Conservation (phyloP, 2,329 filamentous ascomycete genomes). For the Ceratocystis lukuohia region DNA sequence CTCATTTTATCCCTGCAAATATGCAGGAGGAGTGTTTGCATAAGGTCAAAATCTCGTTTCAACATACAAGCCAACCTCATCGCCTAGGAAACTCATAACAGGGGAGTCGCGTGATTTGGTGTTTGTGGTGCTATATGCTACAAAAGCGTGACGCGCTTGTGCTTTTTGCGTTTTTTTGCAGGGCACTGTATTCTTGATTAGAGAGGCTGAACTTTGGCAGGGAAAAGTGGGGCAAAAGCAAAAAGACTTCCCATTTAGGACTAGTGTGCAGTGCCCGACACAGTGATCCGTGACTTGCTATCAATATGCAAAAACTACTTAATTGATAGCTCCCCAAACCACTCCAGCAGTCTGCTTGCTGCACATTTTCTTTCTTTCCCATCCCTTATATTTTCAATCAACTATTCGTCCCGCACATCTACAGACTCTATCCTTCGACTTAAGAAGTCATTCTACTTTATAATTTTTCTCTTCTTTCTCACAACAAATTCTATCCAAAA, state of each 20-base stretch:
- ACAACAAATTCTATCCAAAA: conserved; percentile 48
- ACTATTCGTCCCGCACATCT: neutral
- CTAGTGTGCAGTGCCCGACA: conserved; percentile 18
- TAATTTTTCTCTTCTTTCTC: conserved; percentile 19
- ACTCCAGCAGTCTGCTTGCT: neutral
- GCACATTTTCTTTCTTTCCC: conserved; percentile 21
- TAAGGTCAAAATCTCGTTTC: neutral
- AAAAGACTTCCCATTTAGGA: conserved; percentile 22
- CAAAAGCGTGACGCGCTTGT: neutral
- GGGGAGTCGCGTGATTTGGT: neutral
- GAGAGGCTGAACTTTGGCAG: conserved; percentile 14
- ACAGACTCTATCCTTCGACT: neutral
- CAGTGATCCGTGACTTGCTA: conserved; percentile 39
- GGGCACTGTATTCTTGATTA: conserved; percentile 4
- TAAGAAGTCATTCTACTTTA: neutral
- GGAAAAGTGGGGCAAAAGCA: conserved; percentile 20
- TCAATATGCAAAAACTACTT: conserved; percentile 43
- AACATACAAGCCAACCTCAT: neutral
- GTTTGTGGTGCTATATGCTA: neutral
- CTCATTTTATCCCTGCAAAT: conserved; percentile 5
- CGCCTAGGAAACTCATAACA: conserved; percentile 3
- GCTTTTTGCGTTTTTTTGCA: neutral
- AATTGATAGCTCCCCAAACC: conserved; percentile 28
- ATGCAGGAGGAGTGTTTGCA: conserved; percentile 9
- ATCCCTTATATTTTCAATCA: conserved; percentile 24